phyloP scores from a whole-genome alignment of 208 protist species.

The Giardia muris region DNA sequence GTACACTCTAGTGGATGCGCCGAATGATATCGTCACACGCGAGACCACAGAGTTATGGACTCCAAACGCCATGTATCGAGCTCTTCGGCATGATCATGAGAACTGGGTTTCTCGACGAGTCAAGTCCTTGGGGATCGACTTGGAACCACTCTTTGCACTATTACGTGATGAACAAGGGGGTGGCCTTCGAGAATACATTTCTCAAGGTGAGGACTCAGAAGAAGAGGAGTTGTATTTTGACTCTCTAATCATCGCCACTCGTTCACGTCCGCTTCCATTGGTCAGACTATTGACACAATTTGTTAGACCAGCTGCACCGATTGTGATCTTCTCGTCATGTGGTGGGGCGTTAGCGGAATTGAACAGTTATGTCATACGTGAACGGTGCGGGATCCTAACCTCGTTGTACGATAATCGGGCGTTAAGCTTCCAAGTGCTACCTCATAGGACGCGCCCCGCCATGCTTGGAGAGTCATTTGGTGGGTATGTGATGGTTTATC shows the following conservation, averaged over 20 bases:
- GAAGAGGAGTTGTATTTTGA: background rate
- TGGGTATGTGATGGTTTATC: background rate
- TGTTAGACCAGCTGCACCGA: background rate
- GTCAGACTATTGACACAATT: background rate
- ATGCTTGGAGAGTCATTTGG: conserved; percentile 9
- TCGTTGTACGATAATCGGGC: background rate
- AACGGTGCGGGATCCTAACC: background rate
- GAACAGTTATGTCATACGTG: background rate
- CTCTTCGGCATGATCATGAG: background rate
- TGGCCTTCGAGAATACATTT: background rate
- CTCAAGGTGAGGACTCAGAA: background rate
- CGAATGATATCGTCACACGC: background rate
- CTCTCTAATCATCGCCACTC: background rate
- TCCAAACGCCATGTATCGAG: background rate
- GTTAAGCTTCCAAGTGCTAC: background rate
- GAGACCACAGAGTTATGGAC: background rate
- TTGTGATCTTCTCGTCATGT: background rate
- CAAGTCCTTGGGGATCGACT: background rate
- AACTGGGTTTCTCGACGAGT: background rate
- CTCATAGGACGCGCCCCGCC: background rate
- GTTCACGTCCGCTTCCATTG: background rate
- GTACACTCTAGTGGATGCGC: background rate
- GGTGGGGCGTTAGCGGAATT: background rate
- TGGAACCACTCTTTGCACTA: background rate
- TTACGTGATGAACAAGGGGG: background rate